Evolutionary conservation across 2,329 filamentous ascomycete genomes (phyloP).

Genomic region (Colletotrichum sp.): DNA sequence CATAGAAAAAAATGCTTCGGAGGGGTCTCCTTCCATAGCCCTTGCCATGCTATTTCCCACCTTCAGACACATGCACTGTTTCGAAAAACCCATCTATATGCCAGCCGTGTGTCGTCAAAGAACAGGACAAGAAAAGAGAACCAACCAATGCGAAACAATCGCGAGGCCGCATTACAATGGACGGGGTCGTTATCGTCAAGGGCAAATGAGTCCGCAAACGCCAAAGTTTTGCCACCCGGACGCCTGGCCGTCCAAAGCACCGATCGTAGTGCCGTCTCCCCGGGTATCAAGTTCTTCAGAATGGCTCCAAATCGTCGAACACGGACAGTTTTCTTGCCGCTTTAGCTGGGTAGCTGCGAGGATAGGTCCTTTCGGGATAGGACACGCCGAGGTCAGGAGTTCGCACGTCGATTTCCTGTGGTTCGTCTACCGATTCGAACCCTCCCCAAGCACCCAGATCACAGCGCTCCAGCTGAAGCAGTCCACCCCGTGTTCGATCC

Average conservation of each 20-base stretch:
- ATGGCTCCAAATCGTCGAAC: conserved; percentile 27
- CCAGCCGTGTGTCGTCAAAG: not conserved
- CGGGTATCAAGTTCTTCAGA: conserved; percentile 22
- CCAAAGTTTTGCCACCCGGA: not conserved
- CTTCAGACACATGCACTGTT: not conserved
- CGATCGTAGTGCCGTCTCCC: not conserved
- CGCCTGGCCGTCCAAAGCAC: not conserved
- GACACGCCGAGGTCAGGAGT: not conserved
- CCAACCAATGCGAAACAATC: not conserved
- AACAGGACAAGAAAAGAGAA: not conserved
- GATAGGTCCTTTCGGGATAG: not conserved
- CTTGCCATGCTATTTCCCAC: not conserved
- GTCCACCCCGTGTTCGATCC: conserved; percentile 69
- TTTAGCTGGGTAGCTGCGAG: not conserved
- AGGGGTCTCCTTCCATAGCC: not conserved
- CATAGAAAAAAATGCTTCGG: not conserved
- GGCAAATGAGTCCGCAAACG: not conserved
- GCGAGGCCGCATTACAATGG: not conserved
- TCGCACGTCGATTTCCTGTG: not conserved
- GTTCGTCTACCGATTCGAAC: not conserved
- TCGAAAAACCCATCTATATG: not conserved
- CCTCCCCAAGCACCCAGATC: conserved; percentile 29
- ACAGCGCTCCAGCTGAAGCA: conserved; percentile 66
- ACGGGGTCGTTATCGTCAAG: not conserved
- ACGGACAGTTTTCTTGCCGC: not conserved